Evolutionary conservation across 768 basidiomycete genomes (phyloP).

Genomic region (Hydnum rufescens): DNA sequence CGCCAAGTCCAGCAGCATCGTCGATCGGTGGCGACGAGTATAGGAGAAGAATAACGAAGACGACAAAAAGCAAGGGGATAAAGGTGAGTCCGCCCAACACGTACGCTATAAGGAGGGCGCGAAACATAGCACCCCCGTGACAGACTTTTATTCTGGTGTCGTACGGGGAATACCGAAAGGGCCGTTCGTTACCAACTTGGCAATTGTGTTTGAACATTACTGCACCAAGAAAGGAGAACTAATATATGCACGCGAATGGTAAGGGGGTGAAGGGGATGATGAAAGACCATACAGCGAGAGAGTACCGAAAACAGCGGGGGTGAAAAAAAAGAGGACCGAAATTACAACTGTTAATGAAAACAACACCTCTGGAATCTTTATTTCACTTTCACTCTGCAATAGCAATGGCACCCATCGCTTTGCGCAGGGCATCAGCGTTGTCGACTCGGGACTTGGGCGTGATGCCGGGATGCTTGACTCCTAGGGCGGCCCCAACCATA

Average conservation of each 20-base stretch:
- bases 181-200: too few relatives aligned
- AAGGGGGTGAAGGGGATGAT: not conserved
- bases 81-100: conserved; percentile 81
- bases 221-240: not conserved
- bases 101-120: conserved; percentile 44
- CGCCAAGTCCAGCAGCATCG: conserved; percentile 20
- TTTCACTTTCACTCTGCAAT: conserved; percentile 39
- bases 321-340: not conserved
- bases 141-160: not conserved
- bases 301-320: not conserved
- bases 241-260: not conserved
- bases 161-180: too few relatives aligned
- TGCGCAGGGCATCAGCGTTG: conserved; percentile 36
- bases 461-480: conserved; percentile 60
- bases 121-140: not conserved
- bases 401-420: conserved; percentile 53
- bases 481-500: conserved; percentile 74
- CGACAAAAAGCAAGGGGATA: conserved; percentile 52
- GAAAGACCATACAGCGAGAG: not conserved
- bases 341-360: not conserved
- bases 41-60: conserved; percentile 36
- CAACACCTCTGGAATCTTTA: too few relatives aligned
- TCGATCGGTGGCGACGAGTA: conserved; percentile 78
- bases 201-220: not conserved
- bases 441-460: conserved; percentile 29